These are phyloP conservation scores for Thalia dealbata DNA, from an alignment of 176 grass and related monocot genomes.

Conservation along the genomic window DNA sequence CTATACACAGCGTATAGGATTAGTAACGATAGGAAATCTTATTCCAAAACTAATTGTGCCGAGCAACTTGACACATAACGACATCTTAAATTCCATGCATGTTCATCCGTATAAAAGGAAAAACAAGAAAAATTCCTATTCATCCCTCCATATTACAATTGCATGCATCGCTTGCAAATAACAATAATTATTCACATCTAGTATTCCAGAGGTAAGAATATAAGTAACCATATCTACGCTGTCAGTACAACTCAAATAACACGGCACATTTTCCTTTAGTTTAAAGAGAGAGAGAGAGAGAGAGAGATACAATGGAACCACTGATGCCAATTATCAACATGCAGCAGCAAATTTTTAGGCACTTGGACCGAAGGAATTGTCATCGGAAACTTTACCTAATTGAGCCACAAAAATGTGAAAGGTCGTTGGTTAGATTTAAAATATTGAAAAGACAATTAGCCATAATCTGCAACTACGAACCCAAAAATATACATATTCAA, in stretches of 20 bases:
- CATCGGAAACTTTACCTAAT: background rate
- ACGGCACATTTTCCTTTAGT: background rate
- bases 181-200: background rate
- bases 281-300: background rate
- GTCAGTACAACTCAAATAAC: background rate
- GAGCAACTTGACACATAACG: too few relatives aligned
- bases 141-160: background rate
- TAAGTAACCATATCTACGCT: background rate
- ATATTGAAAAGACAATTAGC: background rate
- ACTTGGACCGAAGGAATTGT: background rate
- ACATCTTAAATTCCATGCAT: too few relatives aligned
- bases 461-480: background rate
- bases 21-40: too few relatives aligned
- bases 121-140: too few relatives aligned
- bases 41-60: too few relatives aligned
- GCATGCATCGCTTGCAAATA: background rate
- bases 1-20: too few relatives aligned
- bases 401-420: background rate
- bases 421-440: background rate
- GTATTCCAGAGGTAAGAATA: background rate
- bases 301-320: too few relatives aligned
- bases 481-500: too few relatives aligned
- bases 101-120: too few relatives aligned
- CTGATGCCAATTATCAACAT: background rate
- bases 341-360: background rate